Base-by-base conservation (phyloP, 2,329 filamentous ascomycete species). In the Cordyceps pruinosa region DNA sequence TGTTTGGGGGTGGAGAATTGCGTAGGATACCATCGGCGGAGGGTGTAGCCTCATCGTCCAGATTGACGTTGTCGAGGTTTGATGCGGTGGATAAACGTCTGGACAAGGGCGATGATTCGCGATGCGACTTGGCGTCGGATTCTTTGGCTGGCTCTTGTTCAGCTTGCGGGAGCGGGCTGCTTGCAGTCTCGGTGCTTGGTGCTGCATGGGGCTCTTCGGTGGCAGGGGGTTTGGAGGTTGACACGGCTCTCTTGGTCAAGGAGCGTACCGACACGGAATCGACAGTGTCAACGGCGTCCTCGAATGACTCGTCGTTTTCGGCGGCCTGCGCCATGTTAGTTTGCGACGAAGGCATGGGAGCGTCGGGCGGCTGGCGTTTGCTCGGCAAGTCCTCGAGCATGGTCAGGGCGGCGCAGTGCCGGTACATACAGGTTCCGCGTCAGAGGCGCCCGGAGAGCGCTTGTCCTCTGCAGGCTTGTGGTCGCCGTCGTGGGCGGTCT, bases 211-310 rank as follows among this genome's bases (percentile, higher is more conserved):
- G 57, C 23, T 65, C 60, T 10, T 58, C 56, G 12, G 59, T 49
- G 42, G 61, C 54, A n/a, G 25, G 39, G 35, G 37, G n/a, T 35
- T 34, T 59, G 13, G 30, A 44, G 25, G 32, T 41, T 7, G 72
- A 72, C 5, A 66, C 62, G 54, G 67, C 64, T 67, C 78, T 73
- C 63, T 76, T 77, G 37, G 81, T 84, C 60, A 90, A 72, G 26
- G 87, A 90, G 60, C 87, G 82, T 53, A 82, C 76, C 34, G 83
- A 85, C 46, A 76, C 47, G 17, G 55, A 28, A 71, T 89, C 87
- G 64, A 83, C 46, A 28, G 39, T 44, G 70, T 89, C 87, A 64
- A 83, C 75, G 56, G 89, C 90, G 77, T 96, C 90, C 74, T 96
- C 90, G 67, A 95, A 96, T 17, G 82, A 64, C 41, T 74, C 72